These are phyloP conservation scores for Verticillium albo-atrum DNA, from an alignment of 2,329 filamentous ascomycete genomes.

Conservation along the genomic window DNA sequence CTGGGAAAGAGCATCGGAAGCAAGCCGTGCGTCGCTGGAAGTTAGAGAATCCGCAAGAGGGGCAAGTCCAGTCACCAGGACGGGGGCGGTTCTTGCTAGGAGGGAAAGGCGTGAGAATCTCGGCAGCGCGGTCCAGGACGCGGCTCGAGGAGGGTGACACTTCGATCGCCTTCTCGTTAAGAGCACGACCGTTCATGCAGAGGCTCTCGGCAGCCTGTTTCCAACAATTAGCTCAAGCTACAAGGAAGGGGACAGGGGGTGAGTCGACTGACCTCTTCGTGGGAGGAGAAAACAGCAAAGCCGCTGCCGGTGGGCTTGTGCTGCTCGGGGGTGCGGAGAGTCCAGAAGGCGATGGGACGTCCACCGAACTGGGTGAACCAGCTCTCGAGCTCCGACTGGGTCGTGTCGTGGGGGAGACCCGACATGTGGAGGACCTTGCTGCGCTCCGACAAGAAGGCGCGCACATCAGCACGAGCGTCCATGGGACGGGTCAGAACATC, in stretches of 20 bases:
- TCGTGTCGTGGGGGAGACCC: constrained; percentile 94
- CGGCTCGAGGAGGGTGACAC: constrained; percentile 97
- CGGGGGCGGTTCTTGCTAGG: constrained; percentile 97
- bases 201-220: constrained; percentile 90
- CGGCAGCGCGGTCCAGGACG: constrained; percentile 89
- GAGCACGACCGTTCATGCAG: constrained; percentile 97
- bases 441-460: constrained; percentile 90
- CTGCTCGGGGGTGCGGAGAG: constrained; percentile 92
- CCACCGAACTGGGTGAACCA: constrained; percentile 99
- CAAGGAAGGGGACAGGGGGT: neutral
- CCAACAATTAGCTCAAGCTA: neutral
- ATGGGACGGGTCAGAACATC: constrained; percentile 93
- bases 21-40: constrained; percentile 98
- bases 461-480: constrained; percentile 93
- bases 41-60: constrained; percentile 97
- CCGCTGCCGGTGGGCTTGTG: constrained; percentile 99
- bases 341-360: constrained; percentile 98
- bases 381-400: constrained; percentile 96
- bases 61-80: constrained; percentile 98
- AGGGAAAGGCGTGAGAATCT: constrained; percentile 95
- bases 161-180: constrained; percentile 99
- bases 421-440: constrained; percentile 99
- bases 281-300: constrained; percentile 97
- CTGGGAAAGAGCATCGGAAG: constrained; percentile 99
- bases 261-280: constrained; percentile 78